A percentile compares a stretch with the other conserved stretches of the same genome.
Conservation (phyloP, 2,329 filamentous ascomycete species). For the Xylariaceae sp. region DNA sequence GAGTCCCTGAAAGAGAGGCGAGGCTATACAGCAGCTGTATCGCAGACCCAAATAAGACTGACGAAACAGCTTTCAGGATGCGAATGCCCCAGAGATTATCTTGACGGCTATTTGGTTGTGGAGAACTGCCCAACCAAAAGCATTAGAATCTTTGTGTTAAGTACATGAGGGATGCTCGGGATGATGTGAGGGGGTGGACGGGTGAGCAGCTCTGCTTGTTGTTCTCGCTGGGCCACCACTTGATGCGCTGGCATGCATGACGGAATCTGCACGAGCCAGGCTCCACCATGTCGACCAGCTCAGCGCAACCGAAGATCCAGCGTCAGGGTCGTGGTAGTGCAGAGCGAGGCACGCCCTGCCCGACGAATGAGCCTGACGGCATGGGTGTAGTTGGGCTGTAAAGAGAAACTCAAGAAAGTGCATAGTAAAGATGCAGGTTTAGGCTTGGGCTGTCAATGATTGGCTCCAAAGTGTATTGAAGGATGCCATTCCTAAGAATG, state of each 20-base stretch:
- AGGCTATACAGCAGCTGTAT: conserved; percentile 27
- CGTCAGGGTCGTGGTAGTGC: conserved; percentile 32
- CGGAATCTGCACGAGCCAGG: conserved; percentile 54
- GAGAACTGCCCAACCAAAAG: conserved; percentile 43
- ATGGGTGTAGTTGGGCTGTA: conserved; percentile 25
- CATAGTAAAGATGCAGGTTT: conserved; percentile 15
- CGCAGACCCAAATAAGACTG: conserved; percentile 32
- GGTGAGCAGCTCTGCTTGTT: conserved; percentile 35
- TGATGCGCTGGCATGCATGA: conserved; percentile 60
- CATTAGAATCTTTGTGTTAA: conserved; percentile 39
- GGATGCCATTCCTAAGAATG: conserved; percentile 27
- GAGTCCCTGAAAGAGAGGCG: conserved; percentile 22
- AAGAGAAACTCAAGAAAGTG: conserved; percentile 22
- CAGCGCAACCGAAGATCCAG: conserved; percentile 35
- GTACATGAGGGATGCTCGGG: conserved; percentile 38
- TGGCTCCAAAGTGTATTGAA: conserved; percentile 24
- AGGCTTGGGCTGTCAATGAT: conserved; percentile 28
- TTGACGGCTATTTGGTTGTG: conserved; percentile 32
- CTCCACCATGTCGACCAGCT: conserved; percentile 44
- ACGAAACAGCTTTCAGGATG: conserved; percentile 33
- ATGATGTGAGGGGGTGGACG: conserved; percentile 33
- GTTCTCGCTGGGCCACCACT: conserved; percentile 44
- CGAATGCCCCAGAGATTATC: conserved; percentile 32
- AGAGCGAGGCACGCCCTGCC: conserved; percentile 30
- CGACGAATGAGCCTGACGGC: conserved; percentile 26